phyloP scores from a whole-genome alignment of 2,329 filamentous ascomycete genomes.

The Exophiala aquamarina region DNA sequence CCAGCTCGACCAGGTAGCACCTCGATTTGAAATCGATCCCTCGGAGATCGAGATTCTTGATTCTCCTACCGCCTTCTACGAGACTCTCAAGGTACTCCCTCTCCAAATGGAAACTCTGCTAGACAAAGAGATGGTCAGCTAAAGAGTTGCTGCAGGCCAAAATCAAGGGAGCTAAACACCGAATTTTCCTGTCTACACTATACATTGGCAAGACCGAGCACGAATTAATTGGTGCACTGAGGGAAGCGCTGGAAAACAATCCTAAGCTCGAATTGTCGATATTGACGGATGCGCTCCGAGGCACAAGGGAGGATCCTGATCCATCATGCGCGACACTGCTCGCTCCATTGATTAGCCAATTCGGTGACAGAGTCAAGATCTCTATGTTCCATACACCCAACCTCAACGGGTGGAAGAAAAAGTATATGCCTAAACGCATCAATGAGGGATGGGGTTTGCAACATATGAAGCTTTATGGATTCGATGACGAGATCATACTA shows the following conservation, averaged over 20 bases:
- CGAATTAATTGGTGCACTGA: conserved; percentile 79
- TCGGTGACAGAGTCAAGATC: conserved; percentile 79
- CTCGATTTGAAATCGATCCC: conserved; percentile 82
- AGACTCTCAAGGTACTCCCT: conserved; percentile 73
- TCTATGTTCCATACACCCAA: conserved; percentile 99
- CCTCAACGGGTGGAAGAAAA: conserved; percentile 80
- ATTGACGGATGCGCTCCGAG: conserved; percentile 85
- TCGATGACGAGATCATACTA: conserved; percentile 93
- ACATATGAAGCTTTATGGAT: conserved; percentile 97
- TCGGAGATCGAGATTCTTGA: conserved; percentile 77
- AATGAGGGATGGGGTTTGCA: conserved; percentile 98
- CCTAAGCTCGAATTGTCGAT: conserved; percentile 80
- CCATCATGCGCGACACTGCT: conserved; percentile 87
- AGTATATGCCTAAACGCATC: conserved; percentile 79
- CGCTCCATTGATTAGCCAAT: conserved; percentile 85
- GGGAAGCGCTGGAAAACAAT: conserved; percentile 71
- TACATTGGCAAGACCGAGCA: conserved; percentile 94
- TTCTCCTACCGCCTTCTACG: conserved; percentile 86
- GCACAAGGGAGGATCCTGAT: conserved; percentile 84
- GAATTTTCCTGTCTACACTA: conserved; percentile 91
- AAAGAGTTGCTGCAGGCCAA: conserved; percentile 58
- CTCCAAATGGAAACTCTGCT: neutral
- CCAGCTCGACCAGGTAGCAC: conserved; percentile 85
- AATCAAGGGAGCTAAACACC: conserved; percentile 73
- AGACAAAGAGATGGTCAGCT: conserved; percentile 13